phyloP scores from a whole-genome alignment of 768 basidiomycete species.

The Mycena venus region DNA sequence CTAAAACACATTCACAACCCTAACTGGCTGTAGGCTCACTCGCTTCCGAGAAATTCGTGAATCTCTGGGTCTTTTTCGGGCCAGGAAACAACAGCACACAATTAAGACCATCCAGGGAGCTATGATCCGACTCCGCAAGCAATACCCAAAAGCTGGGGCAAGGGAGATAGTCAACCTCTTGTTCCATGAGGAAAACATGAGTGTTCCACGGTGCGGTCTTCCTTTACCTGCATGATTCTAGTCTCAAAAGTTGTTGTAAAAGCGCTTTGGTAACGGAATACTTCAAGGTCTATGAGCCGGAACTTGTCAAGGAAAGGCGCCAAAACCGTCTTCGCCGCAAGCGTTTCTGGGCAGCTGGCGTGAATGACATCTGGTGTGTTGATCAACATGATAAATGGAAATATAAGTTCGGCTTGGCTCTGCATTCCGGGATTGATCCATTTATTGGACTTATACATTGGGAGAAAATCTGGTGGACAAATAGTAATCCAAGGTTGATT shows the following conservation, averaged over 20 bases:
- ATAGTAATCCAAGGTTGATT: conserved; percentile 43
- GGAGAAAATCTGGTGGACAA: conserved; percentile 52
- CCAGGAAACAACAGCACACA: conserved; percentile 37
- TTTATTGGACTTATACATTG: conserved; percentile 42
- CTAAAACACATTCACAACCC: not conserved
- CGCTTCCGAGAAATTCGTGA: conserved; percentile 31
- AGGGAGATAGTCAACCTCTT: conserved; percentile 39
- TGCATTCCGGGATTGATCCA: conserved; percentile 45
- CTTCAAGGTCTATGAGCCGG: conserved; percentile 21
- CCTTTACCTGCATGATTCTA: not conserved
- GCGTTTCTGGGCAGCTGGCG: conserved; percentile 43
- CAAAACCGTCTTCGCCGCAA: conserved; percentile 32
- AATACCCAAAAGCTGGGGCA: conserved; percentile 43
- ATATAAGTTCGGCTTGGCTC: conserved; percentile 39
- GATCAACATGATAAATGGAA: conserved; percentile 53
- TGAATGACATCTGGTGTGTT: conserved; percentile 44
- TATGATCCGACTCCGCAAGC: conserved; percentile 31
- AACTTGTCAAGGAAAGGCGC: conserved; percentile 23
- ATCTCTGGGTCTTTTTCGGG: conserved; percentile 33
- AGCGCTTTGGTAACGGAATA: not conserved
- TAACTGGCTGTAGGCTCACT: conserved; percentile 1
- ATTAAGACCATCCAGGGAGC: conserved; percentile 35
- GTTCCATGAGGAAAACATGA: conserved; percentile 40
- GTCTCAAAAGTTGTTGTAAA: not conserved
- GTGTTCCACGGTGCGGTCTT: conserved; percentile 39